Evolutionary conservation across 139 green algal species (phyloP).

Genomic region (Edaphochlamys debaryana): DNA sequence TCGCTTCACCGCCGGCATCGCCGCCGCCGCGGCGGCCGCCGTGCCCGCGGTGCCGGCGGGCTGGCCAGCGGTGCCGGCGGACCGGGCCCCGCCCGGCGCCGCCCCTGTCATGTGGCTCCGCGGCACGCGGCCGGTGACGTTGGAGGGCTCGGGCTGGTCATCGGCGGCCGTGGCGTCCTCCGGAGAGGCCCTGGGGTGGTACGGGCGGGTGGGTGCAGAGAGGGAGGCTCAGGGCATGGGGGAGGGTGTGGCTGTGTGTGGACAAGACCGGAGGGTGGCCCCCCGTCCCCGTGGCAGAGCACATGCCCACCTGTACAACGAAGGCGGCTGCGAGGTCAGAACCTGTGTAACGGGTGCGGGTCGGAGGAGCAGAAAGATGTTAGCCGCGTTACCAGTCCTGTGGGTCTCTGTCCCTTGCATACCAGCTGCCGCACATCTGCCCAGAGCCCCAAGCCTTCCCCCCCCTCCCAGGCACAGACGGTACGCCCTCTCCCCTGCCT

Average conservation of each 20-base stretch:
- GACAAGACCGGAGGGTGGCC: not conserved
- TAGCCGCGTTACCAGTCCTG: no score
- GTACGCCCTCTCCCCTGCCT: no score
- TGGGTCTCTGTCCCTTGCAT: no score
- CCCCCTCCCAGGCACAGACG: no score
- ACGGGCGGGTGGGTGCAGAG: not conserved
- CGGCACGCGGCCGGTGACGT: constrained; percentile 13
- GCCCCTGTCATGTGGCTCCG: not conserved
- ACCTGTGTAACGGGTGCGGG: no score
- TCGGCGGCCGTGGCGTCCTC: constrained; percentile 11
- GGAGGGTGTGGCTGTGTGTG: no score
- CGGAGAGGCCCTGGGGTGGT: constrained; percentile 3
- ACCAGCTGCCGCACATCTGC: no score
- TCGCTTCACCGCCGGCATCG: not conserved
- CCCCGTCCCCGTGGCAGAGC: not conserved
- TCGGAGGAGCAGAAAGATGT: no score
- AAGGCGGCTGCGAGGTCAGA: constrained; percentile 28
- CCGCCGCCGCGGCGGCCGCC: constrained; percentile 8
- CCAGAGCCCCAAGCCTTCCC: no score
- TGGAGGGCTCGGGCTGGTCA: constrained; percentile 21
- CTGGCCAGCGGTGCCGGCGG: constrained; percentile 11
- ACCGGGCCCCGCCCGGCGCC: not conserved
- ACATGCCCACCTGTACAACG: constrained; percentile 29
- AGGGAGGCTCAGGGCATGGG: not conserved
- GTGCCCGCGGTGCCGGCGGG: constrained; percentile 15